phyloP scores from a whole-genome alignment of 768 basidiomycete species.

The Rhodosporidiobolus sp. region DNA sequence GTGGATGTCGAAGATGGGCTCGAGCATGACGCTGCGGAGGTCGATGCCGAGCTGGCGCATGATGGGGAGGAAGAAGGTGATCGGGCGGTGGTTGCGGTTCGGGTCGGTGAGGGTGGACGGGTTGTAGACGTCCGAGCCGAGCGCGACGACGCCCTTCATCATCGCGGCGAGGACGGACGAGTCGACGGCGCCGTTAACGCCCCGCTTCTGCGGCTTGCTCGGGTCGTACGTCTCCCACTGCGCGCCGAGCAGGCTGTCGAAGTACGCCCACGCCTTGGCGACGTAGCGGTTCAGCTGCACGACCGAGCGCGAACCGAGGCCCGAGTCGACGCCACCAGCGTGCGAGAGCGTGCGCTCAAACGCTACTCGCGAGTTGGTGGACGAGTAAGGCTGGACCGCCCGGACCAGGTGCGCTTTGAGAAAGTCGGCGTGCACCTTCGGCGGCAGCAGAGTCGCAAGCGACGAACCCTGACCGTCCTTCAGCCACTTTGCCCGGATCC shows the following conservation, averaged over 20 bases:
- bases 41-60: slow-evolving; percentile 24
- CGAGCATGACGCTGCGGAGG: slow-evolving; percentile 26
- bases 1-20: slow-evolving; percentile 34
- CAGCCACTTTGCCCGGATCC: slow-evolving; percentile 53
- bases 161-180: slow-evolving; percentile 66
- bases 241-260: slow-evolving; percentile 60
- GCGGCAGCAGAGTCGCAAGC: slow-evolving; percentile 35
- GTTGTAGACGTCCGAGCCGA: slow-evolving; percentile 41
- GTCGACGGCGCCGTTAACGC: slow-evolving; percentile 52
- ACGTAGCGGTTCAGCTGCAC: slow-evolving; percentile 8
- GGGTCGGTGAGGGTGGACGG: slow-evolving; percentile 28
- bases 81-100: slow-evolving; percentile 8
- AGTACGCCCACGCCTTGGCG: slow-evolving; percentile 49
- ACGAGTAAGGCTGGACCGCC: slow-evolving; percentile 26
- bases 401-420: slow-evolving; percentile 39
- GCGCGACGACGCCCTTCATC: slow-evolving; percentile 62
- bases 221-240: slow-evolving; percentile 65
- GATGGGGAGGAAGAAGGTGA: slow-evolving; percentile 32
- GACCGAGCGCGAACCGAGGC: neutral
- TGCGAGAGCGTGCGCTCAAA: neutral
- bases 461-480: slow-evolving; percentile 3
- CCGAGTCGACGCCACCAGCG: slow-evolving; percentile 39
- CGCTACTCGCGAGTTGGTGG: neutral
- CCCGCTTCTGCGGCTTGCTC: slow-evolving; percentile 56
- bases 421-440: slow-evolving; percentile 41